Conservation (phyloP, 768 basidiomycete genomes). For the Vararia minispora region DNA sequence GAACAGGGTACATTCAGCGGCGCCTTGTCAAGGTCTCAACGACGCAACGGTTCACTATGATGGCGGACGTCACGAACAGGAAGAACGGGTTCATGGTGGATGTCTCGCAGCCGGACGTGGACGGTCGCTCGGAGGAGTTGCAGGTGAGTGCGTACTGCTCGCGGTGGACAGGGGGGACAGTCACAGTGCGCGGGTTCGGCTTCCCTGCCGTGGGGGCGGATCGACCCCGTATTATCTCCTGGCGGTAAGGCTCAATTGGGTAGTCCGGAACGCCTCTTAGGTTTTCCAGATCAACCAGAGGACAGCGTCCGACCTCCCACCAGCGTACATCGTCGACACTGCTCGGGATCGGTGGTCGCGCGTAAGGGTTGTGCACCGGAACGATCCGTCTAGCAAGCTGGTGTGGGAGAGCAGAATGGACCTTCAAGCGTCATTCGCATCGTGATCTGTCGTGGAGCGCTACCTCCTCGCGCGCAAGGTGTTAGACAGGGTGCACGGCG, state of each 20-base stretch:
- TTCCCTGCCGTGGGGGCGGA: constrained; percentile 67
- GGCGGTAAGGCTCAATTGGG: constrained; percentile 89
- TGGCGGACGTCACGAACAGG: constrained; percentile 87
- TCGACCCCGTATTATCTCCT: constrained; percentile 70
- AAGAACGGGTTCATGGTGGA: constrained; percentile 71
- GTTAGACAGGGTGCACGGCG: constrained; percentile 94
- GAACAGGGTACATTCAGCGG: constrained; percentile 98
- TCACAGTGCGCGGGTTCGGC: constrained; percentile 64
- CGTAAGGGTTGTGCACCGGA: constrained; percentile 78
- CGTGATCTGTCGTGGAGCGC: constrained; percentile 76
- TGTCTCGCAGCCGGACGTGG: constrained; percentile 77
- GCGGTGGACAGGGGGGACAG: constrained; percentile 56
- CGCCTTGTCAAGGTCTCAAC: constrained; percentile 97
- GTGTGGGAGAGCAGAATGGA: constrained; percentile 88
- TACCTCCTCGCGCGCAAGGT: constrained; percentile 83
- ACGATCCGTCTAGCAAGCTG: constrained; percentile 57
- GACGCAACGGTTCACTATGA: constrained; percentile 98
- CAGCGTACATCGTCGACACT: constrained; percentile 70
- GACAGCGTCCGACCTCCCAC: constrained; percentile 88
- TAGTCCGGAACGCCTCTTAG: constrained; percentile 87
- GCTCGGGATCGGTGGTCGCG: constrained; percentile 61
- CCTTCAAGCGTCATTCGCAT: constrained; percentile 75
- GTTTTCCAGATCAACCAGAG: constrained; percentile 94
- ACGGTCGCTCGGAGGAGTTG: constrained; percentile 68
- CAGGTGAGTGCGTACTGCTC: constrained; percentile 65